A percentile compares a stretch with the other conserved stretches of the same genome.
Evolutionary conservation across 2,329 filamentous ascomycete genomes (phyloP).

Genomic region (Hypoxylon sp.): DNA sequence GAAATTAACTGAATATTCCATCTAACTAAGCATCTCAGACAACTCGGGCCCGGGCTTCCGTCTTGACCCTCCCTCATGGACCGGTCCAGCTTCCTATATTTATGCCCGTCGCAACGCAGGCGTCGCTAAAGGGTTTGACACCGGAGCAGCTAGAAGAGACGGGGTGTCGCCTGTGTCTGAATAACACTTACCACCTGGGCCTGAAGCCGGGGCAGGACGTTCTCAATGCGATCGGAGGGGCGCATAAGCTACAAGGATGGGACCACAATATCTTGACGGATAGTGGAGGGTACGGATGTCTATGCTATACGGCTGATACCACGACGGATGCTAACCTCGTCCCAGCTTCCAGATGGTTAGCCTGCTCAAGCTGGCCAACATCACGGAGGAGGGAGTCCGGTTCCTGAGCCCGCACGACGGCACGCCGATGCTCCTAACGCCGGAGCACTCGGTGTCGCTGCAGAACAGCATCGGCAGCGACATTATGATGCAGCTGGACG

Average conservation of each 20-base stretch:
- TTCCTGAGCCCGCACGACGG: conserved; percentile 98
- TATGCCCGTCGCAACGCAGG: conserved; percentile 98
- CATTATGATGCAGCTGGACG: conserved; percentile 99
- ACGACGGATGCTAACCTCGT: neutral
- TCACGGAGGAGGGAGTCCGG: conserved; percentile 94
- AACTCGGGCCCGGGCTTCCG: conserved; percentile 90
- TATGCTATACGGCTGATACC: neutral
- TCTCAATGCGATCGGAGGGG: conserved; percentile 86
- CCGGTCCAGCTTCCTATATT: conserved; percentile 90
- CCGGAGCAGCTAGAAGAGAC: conserved; percentile 91
- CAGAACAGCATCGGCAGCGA: conserved; percentile 98
- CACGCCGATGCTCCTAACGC: conserved; percentile 93
- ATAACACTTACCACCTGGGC: conserved; percentile 97
- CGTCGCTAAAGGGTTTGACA: conserved; percentile 91
- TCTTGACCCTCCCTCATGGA: conserved; percentile 88
- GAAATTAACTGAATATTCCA: neutral
- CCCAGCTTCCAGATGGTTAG: conserved; percentile 98
- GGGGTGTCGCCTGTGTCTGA: conserved; percentile 88
- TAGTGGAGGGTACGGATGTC: conserved; percentile 69
- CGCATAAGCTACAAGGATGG: conserved; percentile 95
- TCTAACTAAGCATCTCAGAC: conserved; percentile 65
- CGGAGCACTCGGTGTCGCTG: conserved; percentile 93
- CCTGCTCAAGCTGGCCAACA: conserved; percentile 86
- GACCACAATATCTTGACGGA: conserved; percentile 91
- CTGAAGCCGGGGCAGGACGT: conserved; percentile 93